Evolutionary conservation across 2,329 filamentous ascomycete genomes (phyloP).

Genomic region (Fusarium citri): DNA sequence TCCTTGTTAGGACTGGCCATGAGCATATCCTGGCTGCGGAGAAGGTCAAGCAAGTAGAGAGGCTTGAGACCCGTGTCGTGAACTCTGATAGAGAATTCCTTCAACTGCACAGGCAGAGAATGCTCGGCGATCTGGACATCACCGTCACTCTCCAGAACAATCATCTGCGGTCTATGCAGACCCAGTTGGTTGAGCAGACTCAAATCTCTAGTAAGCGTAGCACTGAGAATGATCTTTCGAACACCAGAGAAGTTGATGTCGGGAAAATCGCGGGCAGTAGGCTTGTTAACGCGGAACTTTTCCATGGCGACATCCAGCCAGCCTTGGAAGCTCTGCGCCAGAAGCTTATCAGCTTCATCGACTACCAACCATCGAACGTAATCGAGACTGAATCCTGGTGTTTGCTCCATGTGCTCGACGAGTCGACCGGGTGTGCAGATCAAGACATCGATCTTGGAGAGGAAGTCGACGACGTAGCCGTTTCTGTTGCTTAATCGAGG

Average conservation of each 20-base stretch:
- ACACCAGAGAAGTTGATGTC: conserved; percentile 66
- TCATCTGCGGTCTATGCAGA: conserved; percentile 77
- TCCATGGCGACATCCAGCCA: conserved; percentile 83
- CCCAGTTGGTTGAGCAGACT: conserved; percentile 80
- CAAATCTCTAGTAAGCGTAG: conserved; percentile 90
- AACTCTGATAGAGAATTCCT: conserved; percentile 75
- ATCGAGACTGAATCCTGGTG: conserved; percentile 82
- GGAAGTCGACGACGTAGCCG: conserved; percentile 70
- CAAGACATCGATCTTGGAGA: conserved; percentile 84
- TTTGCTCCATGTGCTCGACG: conserved; percentile 89
- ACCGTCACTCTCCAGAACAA: conserved; percentile 74
- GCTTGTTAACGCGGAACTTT: conserved; percentile 62
- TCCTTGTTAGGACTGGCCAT: conserved; percentile 28
- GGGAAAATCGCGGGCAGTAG: conserved; percentile 65
- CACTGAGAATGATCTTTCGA: conserved; percentile 87
- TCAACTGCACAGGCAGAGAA: conserved; percentile 70
- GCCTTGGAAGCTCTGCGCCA: conserved; percentile 92
- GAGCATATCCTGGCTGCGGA: conserved; percentile 67
- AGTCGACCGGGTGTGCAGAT: conserved; percentile 92
- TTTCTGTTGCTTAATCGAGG: conserved; percentile 52
- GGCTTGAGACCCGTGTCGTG: conserved; percentile 80
- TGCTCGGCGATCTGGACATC: conserved; percentile 60
- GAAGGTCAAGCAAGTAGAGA: conserved; percentile 82
- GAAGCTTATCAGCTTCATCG: conserved; percentile 91
- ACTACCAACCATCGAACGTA: conserved; percentile 89